Percentiles rank a stretch among this genome's conserved stretches.
Conservation (phyloP, 2,329 filamentous ascomycete species). For the Drechslerella dactyloides region DNA sequence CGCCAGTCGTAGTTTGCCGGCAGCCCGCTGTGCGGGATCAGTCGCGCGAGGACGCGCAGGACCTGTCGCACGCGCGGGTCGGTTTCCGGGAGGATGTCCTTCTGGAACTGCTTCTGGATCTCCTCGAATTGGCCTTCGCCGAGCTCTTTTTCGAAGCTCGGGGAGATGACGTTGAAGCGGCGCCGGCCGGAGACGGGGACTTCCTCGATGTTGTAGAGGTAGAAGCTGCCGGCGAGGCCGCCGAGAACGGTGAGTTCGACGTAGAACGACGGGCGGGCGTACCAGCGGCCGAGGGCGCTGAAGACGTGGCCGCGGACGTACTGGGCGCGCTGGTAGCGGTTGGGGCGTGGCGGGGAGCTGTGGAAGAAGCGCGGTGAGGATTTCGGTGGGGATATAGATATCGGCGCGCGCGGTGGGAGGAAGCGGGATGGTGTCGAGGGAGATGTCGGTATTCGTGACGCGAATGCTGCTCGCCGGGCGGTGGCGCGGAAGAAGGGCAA, state of each 20-base stretch:
- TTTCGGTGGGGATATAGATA: neutral
- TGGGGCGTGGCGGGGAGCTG: conserved; percentile 13
- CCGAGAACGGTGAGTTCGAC: conserved; percentile 35
- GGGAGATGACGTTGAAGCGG: conserved; percentile 74
- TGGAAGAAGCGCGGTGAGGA: conserved; percentile 18
- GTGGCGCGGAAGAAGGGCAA: neutral
- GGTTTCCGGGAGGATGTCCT: conserved; percentile 66
- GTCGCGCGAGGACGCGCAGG: conserved; percentile 68
- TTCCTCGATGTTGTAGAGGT: conserved; percentile 72
- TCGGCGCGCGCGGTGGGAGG: neutral
- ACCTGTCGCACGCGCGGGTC: conserved; percentile 67
- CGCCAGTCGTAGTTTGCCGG: conserved; percentile 68
- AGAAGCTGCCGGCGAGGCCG: conserved; percentile 62
- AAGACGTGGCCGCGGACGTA: conserved; percentile 18
- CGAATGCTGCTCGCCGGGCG: neutral
- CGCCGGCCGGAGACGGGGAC: conserved; percentile 74
- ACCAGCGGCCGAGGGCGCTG: conserved; percentile 29
- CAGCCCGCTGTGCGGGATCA: conserved; percentile 73
- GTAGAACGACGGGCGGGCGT: conserved; percentile 40
- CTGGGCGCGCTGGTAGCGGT: conserved; percentile 30
- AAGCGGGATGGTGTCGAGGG: neutral
- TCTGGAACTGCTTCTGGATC: conserved; percentile 65
- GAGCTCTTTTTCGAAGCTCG: conserved; percentile 64
- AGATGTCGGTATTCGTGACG: neutral
- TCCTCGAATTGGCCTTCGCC: conserved; percentile 65